phyloP scores from a whole-genome alignment of 176 grass and related monocot species.

The Eragrostis curvula region DNA sequence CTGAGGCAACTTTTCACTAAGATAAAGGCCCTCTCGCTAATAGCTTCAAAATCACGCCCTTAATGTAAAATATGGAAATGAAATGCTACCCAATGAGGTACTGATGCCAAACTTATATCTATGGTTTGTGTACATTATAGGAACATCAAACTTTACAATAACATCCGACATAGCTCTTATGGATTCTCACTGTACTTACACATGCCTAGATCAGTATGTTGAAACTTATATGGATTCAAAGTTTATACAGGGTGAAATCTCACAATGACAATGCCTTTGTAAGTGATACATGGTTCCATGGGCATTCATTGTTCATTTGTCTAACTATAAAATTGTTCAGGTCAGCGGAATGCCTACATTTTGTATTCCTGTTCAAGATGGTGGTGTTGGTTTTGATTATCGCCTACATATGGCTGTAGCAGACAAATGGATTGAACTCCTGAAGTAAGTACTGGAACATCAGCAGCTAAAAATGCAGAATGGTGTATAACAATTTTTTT shows the following conservation, averaged over 20 bases:
- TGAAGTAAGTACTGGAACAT: conserved; percentile 69
- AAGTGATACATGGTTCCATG: conserved; percentile 13
- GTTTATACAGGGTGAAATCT: neutral
- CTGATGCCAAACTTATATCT: conserved; percentile 11
- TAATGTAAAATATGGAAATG: neutral
- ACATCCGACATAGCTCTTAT: conserved; percentile 22
- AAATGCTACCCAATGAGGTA: conserved; percentile 15
- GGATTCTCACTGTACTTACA: conserved; percentile 1
- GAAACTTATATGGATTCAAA: conserved; percentile 15
- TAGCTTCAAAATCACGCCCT: neutral
- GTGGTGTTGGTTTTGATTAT: conserved; percentile 94
- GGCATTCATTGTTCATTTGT: conserved; percentile 18
- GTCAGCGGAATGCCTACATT: conserved; percentile 97
- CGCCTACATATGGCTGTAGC: conserved; percentile 92
- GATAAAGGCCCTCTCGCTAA: no score
- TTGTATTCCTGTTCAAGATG: conserved; percentile 88
- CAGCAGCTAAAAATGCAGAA: conserved; percentile 10
- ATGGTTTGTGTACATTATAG: conserved; percentile 16
- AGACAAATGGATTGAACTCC: conserved; percentile 98
- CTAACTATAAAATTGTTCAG: conserved; percentile 48
- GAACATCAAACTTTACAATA: conserved; percentile 12
- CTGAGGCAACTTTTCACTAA: no score
- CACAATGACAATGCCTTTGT: neutral
- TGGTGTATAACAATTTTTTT: no score
- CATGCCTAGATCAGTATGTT: conserved; percentile 17